These are phyloP conservation scores for Vitis hybrid DNA, from an alignment of 177 flowering plant genomes.

Conservation along the genomic window DNA sequence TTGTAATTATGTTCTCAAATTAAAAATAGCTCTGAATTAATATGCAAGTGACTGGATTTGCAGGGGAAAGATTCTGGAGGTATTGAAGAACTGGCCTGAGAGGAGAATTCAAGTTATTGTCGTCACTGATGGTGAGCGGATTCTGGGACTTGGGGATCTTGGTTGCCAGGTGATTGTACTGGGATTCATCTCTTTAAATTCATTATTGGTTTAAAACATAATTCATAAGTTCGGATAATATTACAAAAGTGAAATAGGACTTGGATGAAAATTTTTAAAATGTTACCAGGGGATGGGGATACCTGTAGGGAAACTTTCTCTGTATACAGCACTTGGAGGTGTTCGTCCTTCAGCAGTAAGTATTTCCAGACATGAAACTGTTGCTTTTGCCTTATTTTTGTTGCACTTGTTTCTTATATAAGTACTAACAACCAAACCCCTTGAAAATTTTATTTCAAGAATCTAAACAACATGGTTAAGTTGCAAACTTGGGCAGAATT, in stretches of 20 bases:
- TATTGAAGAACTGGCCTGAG: conserved; percentile 93
- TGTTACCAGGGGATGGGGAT: conserved; percentile 92
- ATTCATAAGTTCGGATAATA: background rate
- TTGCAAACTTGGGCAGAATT: background rate
- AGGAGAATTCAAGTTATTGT: conserved; percentile 84
- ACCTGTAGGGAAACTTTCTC: conserved; percentile 87
- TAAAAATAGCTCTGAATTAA: conserved; percentile 1
- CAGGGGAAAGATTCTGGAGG: conserved; percentile 92
- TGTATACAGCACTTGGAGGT: conserved; percentile 93
- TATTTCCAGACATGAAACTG: conserved; percentile 7
- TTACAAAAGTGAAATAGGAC: background rate
- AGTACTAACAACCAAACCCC: background rate
- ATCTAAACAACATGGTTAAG: background rate
- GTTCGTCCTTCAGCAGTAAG: conserved; percentile 90
- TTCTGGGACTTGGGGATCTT: conserved; percentile 95
- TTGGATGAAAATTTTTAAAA: conserved; percentile 5
- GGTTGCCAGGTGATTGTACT: conserved; percentile 75
- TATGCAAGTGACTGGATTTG: background rate
- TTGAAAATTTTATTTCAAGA: background rate
- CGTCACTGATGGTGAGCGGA: conserved; percentile 94
- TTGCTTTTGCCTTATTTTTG: background rate
- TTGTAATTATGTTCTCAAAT: background rate
- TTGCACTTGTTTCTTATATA: background rate
- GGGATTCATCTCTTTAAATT: background rate
- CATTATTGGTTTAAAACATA: background rate